Evolutionary conservation across 306 rosid species (phyloP), one percentile per base, ranked within the genome.

Genomic region (Lathyrus aphaca): DNA sequence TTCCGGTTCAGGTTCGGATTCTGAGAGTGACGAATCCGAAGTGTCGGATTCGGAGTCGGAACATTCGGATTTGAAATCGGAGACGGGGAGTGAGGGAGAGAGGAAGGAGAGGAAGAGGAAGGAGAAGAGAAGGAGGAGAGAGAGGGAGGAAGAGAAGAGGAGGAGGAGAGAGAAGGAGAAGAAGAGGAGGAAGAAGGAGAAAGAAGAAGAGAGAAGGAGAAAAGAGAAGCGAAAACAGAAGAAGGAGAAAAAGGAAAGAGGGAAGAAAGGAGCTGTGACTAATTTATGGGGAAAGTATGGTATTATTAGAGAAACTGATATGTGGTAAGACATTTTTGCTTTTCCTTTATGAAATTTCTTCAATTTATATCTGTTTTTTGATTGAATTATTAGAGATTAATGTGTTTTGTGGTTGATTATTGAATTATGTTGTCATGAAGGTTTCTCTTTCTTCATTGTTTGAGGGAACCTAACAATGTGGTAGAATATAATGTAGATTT

Each of bases 231-330:
- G 19, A 74, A 84, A 86, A 76, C 39, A 80, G 62, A 79, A 66
- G 85, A 82, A 88, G 83, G 85, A 82, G 74, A 86, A 72, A 82
- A 79, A 79, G 74, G 95, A 94, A 72, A 89, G 74, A 63, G 97
- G 96, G 68, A 91, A 86, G 80, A 87, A 64, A 16, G 96, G 96
- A 27, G 97, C 99, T 3, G 99, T 94, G 0, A 94, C 99, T 14
- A 71, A 88, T 76, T 88, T 35, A 6, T 94, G 98, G 97, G 99
- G 99, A 1, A 89, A 89, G 71, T 86, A 89, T 78, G 97, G 96
- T 60, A 59, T 84, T 72, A 87, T 94, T 48, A 86, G 89, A 79
- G 99, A 94, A 82, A 94, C 99, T 84, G 99, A 94, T 83, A 91
- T 91, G 96, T 94, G 97, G 99, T 91, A 73, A 64, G 86, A 72